Base-by-base conservation (phyloP, 768 basidiomycete species). In the Rickenella mellea region DNA sequence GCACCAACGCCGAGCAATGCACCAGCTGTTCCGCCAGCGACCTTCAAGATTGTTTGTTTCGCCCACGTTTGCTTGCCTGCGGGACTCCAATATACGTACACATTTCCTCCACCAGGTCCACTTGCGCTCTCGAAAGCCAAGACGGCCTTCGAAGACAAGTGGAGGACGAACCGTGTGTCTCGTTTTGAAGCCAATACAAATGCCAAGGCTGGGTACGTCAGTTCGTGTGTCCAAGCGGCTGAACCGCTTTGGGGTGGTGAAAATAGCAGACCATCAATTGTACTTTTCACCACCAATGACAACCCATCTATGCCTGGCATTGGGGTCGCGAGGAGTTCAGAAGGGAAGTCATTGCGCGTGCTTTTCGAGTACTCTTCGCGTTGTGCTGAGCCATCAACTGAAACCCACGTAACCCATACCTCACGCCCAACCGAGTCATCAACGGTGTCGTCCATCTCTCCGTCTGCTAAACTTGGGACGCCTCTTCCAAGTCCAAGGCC, bases 101-200 rank as follows among this genome's bases (percentile, higher is more conserved):
- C 70, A 51, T 97, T 94, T 2, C 85, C 84, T 20, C 83, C 80
- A 21, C 78, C 73, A 44, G 74, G 73, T 26, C 66, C 62, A 1
- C 70, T 55, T 9, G 85, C 88, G 45, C 78, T 78, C 60, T 97
- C 93, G 51, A 97, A 92, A 0, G 90, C 90, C 36, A 90, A 64
- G 2, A 87, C 79, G 5, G 69, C 70, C 31, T 66, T 58, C 1
- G 61, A 60, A 0, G 71, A 59, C 26, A 78, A 60, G 54, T 97
- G 91, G 53, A 83, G 75, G 1, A 87, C 86, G 63, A 93, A 91
- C 15, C 89, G 78, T 1, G 85, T 79, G 58, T 97, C 90, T 22
- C 77, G 80, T 57, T 97, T 97, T 10, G 88, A 90, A 7, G 90
- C 90, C 39, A 99, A 69, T 29, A 99, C 94, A 56, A 97, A 99